A percentile compares a stretch with the other conserved stretches of the same genome.
These are phyloP conservation scores for Cercospora citrullina DNA, from an alignment of 2,329 filamentous ascomycete genomes.

Conservation along the genomic window DNA sequence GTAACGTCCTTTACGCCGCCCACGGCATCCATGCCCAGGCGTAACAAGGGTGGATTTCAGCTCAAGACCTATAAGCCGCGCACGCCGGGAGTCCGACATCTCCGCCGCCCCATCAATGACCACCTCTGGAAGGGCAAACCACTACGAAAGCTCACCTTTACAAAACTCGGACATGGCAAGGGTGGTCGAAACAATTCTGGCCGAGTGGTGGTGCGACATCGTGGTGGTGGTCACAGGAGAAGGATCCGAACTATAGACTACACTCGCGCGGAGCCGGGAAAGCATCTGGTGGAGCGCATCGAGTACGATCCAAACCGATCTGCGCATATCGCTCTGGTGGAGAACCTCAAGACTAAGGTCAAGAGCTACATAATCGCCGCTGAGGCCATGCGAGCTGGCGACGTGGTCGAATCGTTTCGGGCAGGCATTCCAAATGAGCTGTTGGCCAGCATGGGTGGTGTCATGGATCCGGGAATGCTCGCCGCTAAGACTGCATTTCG, in stretches of 20 bases:
- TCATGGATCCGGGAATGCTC: conserved; percentile 90
- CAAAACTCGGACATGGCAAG: conserved; percentile 89
- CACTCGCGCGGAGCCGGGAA: conserved; percentile 71
- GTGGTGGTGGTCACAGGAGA: conserved; percentile 87
- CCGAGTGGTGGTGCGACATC: conserved; percentile 82
- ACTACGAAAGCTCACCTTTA: conserved; percentile 76
- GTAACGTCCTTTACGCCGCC: conserved; percentile 37
- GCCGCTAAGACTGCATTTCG: conserved; percentile 91
- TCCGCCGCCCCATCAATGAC: conserved; percentile 90
- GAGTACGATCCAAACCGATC: conserved; percentile 94
- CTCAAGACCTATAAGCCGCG: conserved; percentile 89
- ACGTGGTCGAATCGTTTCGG: conserved; percentile 88
- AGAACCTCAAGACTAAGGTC: conserved; percentile 68
- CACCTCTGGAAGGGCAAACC: conserved; percentile 95
- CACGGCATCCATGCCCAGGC: conserved; percentile 36
- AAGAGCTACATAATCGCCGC: conserved; percentile 94
- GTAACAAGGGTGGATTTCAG: conserved; percentile 44
- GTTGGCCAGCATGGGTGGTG: conserved; percentile 86
- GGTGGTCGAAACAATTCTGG: conserved; percentile 90
- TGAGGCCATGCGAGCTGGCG: conserved; percentile 88
- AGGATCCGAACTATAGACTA: conserved; percentile 93
- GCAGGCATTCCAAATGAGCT: conserved; percentile 84
- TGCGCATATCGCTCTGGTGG: conserved; percentile 87
- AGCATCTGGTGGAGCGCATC: conserved; percentile 87
- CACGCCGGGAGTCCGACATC: conserved; percentile 87